A percentile compares a stretch with the other conserved stretches of the same genome.
phyloP scores from a whole-genome alignment of 805 yeast species.

The Ogataea minuta region DNA sequence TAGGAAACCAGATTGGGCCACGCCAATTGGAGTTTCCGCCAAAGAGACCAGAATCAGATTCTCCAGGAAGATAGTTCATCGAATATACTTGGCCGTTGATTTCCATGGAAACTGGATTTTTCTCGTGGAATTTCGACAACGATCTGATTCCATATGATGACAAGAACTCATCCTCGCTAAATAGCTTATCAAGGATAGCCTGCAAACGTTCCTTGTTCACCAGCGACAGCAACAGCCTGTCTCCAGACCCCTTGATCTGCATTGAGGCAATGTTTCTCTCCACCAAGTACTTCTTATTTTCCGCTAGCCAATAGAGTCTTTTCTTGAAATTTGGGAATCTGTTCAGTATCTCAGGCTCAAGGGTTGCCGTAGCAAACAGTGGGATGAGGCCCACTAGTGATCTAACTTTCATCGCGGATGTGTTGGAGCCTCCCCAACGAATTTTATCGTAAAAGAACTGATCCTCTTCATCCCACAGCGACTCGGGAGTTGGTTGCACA shows the following conservation, averaged over 20 bases:
- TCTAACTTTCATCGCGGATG: conserved; percentile 75
- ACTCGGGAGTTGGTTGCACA: conserved; percentile 45
- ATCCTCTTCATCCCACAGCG: conserved; percentile 88
- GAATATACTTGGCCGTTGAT: conserved; percentile 72
- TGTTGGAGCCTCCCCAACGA: conserved; percentile 67
- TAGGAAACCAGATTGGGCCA: conserved; percentile 97
- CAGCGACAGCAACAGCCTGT: conserved; percentile 72
- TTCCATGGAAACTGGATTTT: conserved; percentile 80
- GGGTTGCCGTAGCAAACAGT: conserved; percentile 80
- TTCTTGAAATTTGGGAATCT: conserved; percentile 80
- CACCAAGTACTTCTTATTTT: conserved; percentile 65
- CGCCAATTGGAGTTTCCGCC: conserved; percentile 98
- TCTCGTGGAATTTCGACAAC: conserved; percentile 78
- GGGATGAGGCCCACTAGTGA: conserved; percentile 92
- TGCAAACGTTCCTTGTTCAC: conserved; percentile 77
- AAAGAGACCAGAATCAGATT: conserved; percentile 88
- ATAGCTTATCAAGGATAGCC: conserved; percentile 73
- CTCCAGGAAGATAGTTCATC: conserved; percentile 81
- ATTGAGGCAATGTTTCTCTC: conserved; percentile 85
- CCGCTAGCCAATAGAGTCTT: conserved; percentile 80
- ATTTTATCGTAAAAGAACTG: conserved; percentile 90
- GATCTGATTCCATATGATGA: conserved; percentile 87
- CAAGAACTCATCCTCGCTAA: conserved; percentile 83
- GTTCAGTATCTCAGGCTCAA: conserved; percentile 79
- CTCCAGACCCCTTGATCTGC: conserved; percentile 75